A percentile compares a stretch with the other conserved stretches of the same genome.
Conservation (phyloP, 495 filamentous ascomycete genomes). For the Entonaema liquescens region DNA sequence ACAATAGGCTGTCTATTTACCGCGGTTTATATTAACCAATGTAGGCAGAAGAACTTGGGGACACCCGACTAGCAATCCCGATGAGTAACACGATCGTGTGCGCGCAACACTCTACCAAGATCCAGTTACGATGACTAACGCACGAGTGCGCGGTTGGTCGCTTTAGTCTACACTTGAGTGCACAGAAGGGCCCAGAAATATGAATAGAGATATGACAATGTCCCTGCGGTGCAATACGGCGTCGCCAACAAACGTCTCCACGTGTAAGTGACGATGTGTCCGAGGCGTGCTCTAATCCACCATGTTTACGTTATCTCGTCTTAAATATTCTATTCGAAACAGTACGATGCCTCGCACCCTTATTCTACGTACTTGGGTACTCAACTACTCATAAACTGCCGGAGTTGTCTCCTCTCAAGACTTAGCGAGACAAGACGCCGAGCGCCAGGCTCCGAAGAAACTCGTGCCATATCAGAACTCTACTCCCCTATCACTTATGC, state of each 20-base stretch:
- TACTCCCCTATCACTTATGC: slow-evolving; percentile 3
- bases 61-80: slow-evolving; percentile 30
- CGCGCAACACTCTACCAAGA: slow-evolving; percentile 21
- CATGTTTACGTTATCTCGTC: not conserved
- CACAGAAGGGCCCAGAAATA: slow-evolving; percentile 10
- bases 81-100: slow-evolving; percentile 33
- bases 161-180: slow-evolving; percentile 25
- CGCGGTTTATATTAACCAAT: slow-evolving; percentile 30
- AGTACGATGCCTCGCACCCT: slow-evolving; percentile 7
- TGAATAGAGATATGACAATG: slow-evolving; percentile 4
- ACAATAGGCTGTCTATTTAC: not conserved
- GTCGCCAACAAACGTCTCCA: slow-evolving; percentile 24
- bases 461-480: not conserved
- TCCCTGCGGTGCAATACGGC: slow-evolving; percentile 28
- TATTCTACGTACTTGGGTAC: not conserved
- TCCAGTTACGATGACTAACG: slow-evolving; percentile 17
- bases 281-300: not conserved
- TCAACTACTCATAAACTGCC: slow-evolving; percentile 2
- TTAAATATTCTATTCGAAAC: not conserved
- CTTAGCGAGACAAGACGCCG: slow-evolving; percentile 5
- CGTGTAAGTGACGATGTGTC: slow-evolving; percentile 33
- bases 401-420: slow-evolving; percentile 2
- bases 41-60: slow-evolving; percentile 37
- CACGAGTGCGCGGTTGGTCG: slow-evolving; percentile 8
- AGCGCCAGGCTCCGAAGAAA: slow-evolving; percentile 6